Evolutionary conservation across 2,329 filamentous ascomycete species (phyloP).

Genomic region (Phyllosticta capitalensis): DNA sequence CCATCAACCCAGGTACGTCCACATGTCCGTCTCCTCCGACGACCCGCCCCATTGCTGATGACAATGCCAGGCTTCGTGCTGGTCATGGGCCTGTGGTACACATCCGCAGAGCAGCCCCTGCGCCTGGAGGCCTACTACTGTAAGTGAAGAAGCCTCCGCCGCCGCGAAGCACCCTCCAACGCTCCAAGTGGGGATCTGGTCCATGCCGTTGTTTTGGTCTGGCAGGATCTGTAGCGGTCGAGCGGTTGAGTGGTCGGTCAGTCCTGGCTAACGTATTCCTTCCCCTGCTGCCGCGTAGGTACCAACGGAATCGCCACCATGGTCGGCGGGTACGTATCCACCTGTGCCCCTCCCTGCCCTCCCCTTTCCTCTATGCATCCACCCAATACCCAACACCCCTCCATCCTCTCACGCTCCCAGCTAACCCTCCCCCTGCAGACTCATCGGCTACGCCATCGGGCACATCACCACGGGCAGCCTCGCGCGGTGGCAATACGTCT

Average conservation of each 20-base stretch:
- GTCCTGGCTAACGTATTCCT: not conserved
- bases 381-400: no score
- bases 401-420: not conserved
- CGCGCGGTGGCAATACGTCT: slow-evolving; percentile 48
- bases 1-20: slow-evolving; percentile 23
- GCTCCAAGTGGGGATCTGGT: not conserved
- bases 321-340: slow-evolving; percentile 39
- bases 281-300: not conserved
- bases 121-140: slow-evolving; percentile 48
- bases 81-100: slow-evolving; percentile 33
- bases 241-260: no score
- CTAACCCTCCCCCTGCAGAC: slow-evolving; percentile 13
- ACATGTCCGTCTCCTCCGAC: not conserved
- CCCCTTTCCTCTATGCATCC: not conserved
- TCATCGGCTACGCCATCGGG: slow-evolving; percentile 50
- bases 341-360: no score
- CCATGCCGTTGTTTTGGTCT: no score
- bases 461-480: slow-evolving; percentile 44
- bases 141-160: slow-evolving; percentile 19
- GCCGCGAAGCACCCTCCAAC: not conserved
- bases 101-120: slow-evolving; percentile 39
- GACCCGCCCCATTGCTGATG: not conserved
- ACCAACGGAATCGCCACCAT: slow-evolving; percentile 46
- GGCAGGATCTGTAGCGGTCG: no score
- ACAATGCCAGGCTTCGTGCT: slow-evolving; percentile 14